phyloP scores from a whole-genome alignment of 768 basidiomycete species.

The Termitomyces bulborhizus region DNA sequence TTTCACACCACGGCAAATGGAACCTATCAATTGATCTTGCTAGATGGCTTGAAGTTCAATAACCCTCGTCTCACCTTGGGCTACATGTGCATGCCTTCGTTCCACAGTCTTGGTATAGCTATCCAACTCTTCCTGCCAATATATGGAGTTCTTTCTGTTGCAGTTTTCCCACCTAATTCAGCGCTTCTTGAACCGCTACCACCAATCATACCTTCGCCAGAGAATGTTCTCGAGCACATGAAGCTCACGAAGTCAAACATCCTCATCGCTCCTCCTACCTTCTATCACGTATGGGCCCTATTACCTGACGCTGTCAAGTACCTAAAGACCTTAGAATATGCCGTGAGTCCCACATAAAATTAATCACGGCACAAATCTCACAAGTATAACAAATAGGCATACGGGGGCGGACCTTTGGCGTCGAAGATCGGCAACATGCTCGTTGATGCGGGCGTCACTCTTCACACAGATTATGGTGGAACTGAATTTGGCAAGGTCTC shows the following conservation, averaged over 20 bases:
- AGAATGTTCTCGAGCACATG: conserved; percentile 31
- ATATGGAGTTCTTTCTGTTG: conserved; percentile 17
- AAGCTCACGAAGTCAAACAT: conserved; percentile 19
- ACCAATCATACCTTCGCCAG: conserved; percentile 32
- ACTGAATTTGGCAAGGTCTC: too few species aligned
- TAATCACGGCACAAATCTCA: too few species aligned
- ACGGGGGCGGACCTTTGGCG: too few species aligned
- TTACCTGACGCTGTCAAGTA: conserved; percentile 17
- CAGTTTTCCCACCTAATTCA: conserved; percentile 26
- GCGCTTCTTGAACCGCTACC: conserved; percentile 13
- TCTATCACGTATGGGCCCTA: conserved; percentile 31
- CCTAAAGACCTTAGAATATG: conserved; percentile 7
- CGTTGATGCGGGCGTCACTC: too few species aligned
- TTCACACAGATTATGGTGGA: too few species aligned
- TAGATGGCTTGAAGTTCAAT: not conserved
- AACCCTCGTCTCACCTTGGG: not conserved
- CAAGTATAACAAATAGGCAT: too few species aligned
- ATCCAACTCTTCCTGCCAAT: conserved; percentile 25
- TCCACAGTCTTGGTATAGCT: conserved; percentile 29
- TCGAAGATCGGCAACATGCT: too few species aligned
- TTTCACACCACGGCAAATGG: not conserved
- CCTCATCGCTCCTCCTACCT: conserved; percentile 29
- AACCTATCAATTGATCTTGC: not conserved
- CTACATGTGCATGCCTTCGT: conserved; percentile 25
- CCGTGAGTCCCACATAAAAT: not conserved